Evolutionary conservation across 768 basidiomycete genomes (phyloP), one percentile per base, ranked within the genome.

Genomic region (Cytidiella melzeri): DNA sequence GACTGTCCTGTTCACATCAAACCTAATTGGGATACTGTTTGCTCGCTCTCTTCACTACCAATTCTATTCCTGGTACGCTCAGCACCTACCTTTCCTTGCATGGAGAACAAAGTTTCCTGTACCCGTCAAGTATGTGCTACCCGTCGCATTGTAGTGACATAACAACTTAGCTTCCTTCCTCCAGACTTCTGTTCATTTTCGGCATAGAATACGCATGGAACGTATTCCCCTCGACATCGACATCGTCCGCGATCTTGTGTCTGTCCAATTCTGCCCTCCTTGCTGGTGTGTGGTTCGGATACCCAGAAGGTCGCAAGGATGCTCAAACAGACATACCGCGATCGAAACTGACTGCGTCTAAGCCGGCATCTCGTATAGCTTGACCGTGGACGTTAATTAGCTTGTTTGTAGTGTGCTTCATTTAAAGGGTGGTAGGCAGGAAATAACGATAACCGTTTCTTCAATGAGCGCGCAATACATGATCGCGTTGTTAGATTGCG

Each of bases 41-140:
- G 91, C 96, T 19, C 81, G 96, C 18, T 97, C 95, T 9, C 69
- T 99, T 39, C 96, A 99, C 63, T 97, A 97, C 63, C 96, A 99
- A 57, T 99, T 99, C 67, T 96, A 96, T 65, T 84, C 89, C 4
- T 99, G 96, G 96, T 97, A 97, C 63, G 90, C 86, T 9, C 85
- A 89, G 49, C 91, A 94, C 58, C 64, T 95, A 27, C 92, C 95
- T 1, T 84, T 94, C 61, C 66, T 98, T 24, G 70, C 80, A 3
- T 93, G 83, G 77, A 81, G 81, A 61, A 84, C 87, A 4, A 73
- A 67, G 45, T 87, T 79, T 63, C 85, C 86, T 13, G 42, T 76
- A 12, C 24, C 69, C 23, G 15, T 86, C 30, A 87, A 81, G 90
- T 88, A 60, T 50, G 61, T 50, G 2, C 6, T 9, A 15, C 19